Conservation (phyloP, 108 stramenopile genomes). For the Parmales sp. region DNA sequence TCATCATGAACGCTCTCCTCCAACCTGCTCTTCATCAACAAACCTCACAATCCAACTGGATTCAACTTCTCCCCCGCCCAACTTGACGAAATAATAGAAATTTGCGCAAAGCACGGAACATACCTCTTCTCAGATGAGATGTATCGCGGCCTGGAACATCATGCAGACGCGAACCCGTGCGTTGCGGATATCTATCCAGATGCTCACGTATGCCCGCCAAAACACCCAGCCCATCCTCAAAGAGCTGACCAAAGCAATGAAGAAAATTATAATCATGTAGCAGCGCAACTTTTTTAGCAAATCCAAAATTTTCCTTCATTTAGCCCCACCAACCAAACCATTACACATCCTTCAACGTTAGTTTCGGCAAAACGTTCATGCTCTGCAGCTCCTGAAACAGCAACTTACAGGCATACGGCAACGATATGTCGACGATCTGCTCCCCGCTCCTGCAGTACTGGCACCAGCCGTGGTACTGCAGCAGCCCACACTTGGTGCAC, state of each 20-base stretch:
- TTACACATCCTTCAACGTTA: constrained; percentile 66
- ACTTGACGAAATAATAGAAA: background rate
- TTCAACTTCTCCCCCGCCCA: background rate
- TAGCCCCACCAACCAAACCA: too few relatives aligned
- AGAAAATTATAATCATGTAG: too few relatives aligned
- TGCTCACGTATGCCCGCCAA: too few relatives aligned
- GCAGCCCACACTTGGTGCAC: constrained; percentile 82
- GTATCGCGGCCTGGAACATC: too few relatives aligned
- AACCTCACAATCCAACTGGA: background rate
- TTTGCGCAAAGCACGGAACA: background rate
- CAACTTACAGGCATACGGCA: constrained; percentile 98
- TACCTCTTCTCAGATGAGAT: background rate
- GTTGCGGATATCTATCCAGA: too few relatives aligned
- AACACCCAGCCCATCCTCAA: too few relatives aligned
- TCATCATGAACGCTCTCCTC: too few relatives aligned
- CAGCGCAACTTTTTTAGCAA: too few relatives aligned
- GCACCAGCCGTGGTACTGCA: constrained; percentile 93
- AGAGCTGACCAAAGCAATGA: too few relatives aligned
- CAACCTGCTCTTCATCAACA: background rate
- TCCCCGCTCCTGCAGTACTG: constrained; percentile 89
- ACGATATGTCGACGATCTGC: constrained; percentile 74
- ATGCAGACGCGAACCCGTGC: too few relatives aligned
- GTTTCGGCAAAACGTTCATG: constrained; percentile 81
- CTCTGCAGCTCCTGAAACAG: constrained; percentile 96
- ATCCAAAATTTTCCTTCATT: too few relatives aligned